Percentiles rank a stretch among this genome's conserved stretches.
Conservation (phyloP, 345 rosid species). For the Populus deltoides region DNA sequence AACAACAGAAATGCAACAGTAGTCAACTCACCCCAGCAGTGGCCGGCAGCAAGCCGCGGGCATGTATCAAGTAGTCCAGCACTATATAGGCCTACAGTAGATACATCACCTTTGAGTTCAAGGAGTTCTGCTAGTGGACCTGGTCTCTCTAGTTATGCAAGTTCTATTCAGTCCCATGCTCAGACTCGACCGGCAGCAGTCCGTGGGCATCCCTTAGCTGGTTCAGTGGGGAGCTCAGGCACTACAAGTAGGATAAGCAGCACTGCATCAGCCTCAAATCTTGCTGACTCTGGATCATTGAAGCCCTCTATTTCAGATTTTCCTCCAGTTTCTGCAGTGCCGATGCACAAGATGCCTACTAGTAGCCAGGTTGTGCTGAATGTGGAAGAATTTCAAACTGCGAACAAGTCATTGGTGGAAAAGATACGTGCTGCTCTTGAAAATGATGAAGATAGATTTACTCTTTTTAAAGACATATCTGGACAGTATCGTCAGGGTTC, state of each 20-base stretch:
- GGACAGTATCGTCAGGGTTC: conserved; percentile 79
- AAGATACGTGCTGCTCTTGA: conserved; percentile 66
- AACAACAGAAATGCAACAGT: conserved; percentile 33
- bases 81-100: conserved; percentile 26
- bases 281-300: conserved; percentile 39
- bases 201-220: conserved; percentile 24
- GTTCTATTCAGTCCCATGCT: conserved; percentile 36
- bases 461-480: conserved; percentile 68
- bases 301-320: conserved; percentile 52
- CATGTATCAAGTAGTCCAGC: conserved; percentile 31
- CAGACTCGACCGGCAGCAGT: conserved; percentile 27
- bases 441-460: conserved; percentile 61
- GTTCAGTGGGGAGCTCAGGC: conserved; percentile 35
- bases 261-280: conserved; percentile 69
- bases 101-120: conserved; percentile 17
- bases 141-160: conserved; percentile 38
- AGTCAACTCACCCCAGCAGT: conserved; percentile 47
- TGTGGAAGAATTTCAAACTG: conserved; percentile 59
- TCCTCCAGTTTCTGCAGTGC: conserved; percentile 72
- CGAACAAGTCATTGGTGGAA: conserved; percentile 82
- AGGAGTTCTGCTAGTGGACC: conserved; percentile 26
- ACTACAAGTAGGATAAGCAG: conserved; percentile 48
- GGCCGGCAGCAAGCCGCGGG: conserved; percentile 54
- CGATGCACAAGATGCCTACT: conserved; percentile 34
- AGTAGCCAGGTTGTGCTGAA: conserved; percentile 29